phyloP scores from a whole-genome alignment of 495 filamentous ascomycete species.

The Daldinia decipiens region DNA sequence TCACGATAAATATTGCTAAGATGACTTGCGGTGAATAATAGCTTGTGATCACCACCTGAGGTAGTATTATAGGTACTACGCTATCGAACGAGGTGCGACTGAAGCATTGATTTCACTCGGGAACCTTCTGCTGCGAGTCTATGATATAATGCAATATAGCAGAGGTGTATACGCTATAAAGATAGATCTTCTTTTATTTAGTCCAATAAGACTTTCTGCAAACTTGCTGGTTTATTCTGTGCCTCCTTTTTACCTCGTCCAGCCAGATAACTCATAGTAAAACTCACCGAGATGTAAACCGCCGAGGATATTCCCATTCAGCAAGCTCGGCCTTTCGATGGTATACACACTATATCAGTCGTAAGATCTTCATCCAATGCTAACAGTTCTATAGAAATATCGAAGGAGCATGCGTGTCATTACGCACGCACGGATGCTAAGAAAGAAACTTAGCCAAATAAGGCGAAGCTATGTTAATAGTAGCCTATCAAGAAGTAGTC shows the following conservation, averaged over 20 bases:
- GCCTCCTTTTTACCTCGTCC: neutral
- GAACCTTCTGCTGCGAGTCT: neutral
- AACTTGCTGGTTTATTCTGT: neutral
- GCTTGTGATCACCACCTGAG: neutral
- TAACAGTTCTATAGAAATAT: neutral
- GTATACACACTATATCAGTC: neutral
- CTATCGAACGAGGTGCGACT: no score
- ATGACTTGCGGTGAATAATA: conserved; percentile 4
- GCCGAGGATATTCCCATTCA: neutral
- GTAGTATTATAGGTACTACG: conserved; percentile 3
- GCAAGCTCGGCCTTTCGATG: neutral
- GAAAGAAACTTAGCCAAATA: conserved; percentile 1
- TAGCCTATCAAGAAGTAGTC: neutral
- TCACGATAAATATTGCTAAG: neutral
- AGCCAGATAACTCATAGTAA: neutral
- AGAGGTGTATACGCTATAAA: conserved; percentile 1
- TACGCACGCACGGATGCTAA: neutral
- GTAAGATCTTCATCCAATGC: neutral
- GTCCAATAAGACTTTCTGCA: neutral
- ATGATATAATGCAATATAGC: conserved; percentile 3
- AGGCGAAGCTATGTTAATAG: neutral
- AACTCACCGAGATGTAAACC: neutral
- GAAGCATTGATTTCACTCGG: neutral
- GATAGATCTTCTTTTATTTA: neutral
- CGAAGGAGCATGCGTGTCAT: neutral